Base-by-base conservation (phyloP, 2,329 filamentous ascomycete species). In the Fusarium nisikadoi region DNA sequence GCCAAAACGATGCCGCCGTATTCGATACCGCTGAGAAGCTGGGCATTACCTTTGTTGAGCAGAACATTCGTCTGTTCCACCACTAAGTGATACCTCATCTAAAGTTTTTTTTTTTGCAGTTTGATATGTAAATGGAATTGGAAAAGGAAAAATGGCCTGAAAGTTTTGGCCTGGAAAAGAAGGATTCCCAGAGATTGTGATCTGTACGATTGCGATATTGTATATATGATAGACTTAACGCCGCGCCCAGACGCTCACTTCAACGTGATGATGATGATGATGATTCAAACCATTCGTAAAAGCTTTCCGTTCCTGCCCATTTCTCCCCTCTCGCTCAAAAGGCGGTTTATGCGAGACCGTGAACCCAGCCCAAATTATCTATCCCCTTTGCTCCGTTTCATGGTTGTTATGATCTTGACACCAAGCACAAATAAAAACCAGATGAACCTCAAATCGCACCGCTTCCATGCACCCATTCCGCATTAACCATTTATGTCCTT, bases 11-110 rank as follows among this genome's bases (percentile, higher is more conserved):
- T 81, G 83, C 86, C 64, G 88, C 91, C 54, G 94, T 96, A 49
- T 93, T 97, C 77, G 92, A 94, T 81, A 97, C 95, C 16, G 94
- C 95, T 9, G 94, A 97, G 86, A 94, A 95, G 86, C 86, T 97
- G 72, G 93, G 92, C 61, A 97, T 98, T 78, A 94, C 92, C 47
- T 98, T 98, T 83, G 93, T 98, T 41, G 94, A 99, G 88, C 96
- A 99, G 87, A 94, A 92, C 81, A 92, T 93, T 66, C 91, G 96
- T 76, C 54, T 69, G 43, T 69, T 69, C 63, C 72, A 75, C 64
- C 72, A 75, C 55, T 71, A 73, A 73, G 58, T 47, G 62, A 73
- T 71, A 75, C 60, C 67, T 62, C 52, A 49, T 71, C 46, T 27
- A 46, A 60, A 27, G 55, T 53, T 33, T 54, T 70, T 71, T 62